Percentiles rank a stretch among this genome's conserved stretches.
Evolutionary conservation across 768 basidiomycete species (phyloP).

Genomic region (Lactarius indigo): DNA sequence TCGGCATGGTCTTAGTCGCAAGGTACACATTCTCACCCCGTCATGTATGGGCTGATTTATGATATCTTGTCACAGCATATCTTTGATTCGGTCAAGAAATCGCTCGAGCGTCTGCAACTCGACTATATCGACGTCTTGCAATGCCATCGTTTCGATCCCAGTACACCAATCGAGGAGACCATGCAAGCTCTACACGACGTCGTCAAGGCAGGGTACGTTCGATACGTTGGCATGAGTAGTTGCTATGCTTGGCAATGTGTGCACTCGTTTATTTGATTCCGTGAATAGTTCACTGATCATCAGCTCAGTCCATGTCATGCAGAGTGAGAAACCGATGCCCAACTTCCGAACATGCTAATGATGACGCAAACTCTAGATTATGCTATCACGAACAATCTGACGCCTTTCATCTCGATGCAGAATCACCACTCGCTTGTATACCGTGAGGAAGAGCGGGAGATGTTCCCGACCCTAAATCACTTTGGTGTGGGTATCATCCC

Average conservation of each 20-base stretch:
- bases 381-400: conserved; percentile 20
- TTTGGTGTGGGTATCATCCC: conserved; percentile 24
- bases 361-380: conserved; percentile 20
- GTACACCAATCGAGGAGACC: conserved; percentile 33
- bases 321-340: conserved; percentile 14
- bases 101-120: conserved; percentile 64
- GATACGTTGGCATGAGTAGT: conserved; percentile 34
- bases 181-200: conserved; percentile 41
- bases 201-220: conserved; percentile 37
- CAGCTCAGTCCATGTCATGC: conserved; percentile 20
- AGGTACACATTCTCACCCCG: conserved; percentile 26
- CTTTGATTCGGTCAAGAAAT: conserved; percentile 61
- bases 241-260: conserved; percentile 33
- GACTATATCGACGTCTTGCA: conserved; percentile 78
- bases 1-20: conserved; percentile 36
- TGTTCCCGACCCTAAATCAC: conserved; percentile 33
- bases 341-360: conserved; percentile 11
- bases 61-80: conserved; percentile 47
- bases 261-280: background rate
- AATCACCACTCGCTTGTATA: conserved; percentile 35
- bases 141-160: conserved; percentile 38
- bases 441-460: conserved; percentile 39
- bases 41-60: background rate
- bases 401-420: conserved; percentile 25
- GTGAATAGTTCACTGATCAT: conserved; percentile 14